These are phyloP conservation scores for Heterobasidion annosum DNA, from an alignment of 1,284 basidiomycete species.

Conservation along the genomic window DNA sequence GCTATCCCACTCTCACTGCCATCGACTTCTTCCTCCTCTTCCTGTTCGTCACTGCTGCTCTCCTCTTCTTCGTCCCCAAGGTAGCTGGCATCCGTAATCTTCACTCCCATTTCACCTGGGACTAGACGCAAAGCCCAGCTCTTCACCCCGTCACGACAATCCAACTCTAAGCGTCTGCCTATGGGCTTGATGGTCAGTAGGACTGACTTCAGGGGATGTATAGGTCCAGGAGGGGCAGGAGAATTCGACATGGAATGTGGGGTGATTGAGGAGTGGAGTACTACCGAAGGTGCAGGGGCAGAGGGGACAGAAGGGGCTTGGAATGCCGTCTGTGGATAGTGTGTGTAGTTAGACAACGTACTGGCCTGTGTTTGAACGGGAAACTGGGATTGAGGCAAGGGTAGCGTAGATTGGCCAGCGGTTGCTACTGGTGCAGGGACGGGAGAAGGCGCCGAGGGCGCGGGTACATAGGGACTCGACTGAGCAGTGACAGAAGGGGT, in stretches of 20 bases:
- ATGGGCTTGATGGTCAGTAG: slow-evolving; percentile 45
- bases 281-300: not conserved
- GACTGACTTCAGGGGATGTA: slow-evolving; percentile 28
- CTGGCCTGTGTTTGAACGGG: not conserved
- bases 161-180: slow-evolving; percentile 45
- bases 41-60: slow-evolving; percentile 16
- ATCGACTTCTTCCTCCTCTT: slow-evolving; percentile 11
- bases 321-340: not conserved
- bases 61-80: slow-evolving; percentile 36
- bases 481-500: slow-evolving; percentile 8
- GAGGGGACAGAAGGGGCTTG: not conserved
- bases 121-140: slow-evolving; percentile 56
- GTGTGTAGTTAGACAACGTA: not conserved
- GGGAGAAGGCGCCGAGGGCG: not conserved
- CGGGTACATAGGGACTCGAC: slow-evolving; percentile 4
- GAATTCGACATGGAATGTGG: slow-evolving; percentile 28
- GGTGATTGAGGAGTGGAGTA: slow-evolving; percentile 6
- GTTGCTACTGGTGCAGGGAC: not conserved
- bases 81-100: slow-evolving; percentile 44
- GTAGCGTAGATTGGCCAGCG: not conserved
- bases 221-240: slow-evolving; percentile 25
- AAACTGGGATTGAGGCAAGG: not conserved
- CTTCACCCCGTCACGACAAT: slow-evolving; percentile 56
- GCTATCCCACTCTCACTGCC: slow-evolving; percentile 10
- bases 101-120: slow-evolving; percentile 40